Percentiles rank a stretch among this genome's conserved stretches.
Evolutionary conservation across 192 early-diverging fungal genomes (phyloP).

Genomic region (Coemansia javaensis): DNA sequence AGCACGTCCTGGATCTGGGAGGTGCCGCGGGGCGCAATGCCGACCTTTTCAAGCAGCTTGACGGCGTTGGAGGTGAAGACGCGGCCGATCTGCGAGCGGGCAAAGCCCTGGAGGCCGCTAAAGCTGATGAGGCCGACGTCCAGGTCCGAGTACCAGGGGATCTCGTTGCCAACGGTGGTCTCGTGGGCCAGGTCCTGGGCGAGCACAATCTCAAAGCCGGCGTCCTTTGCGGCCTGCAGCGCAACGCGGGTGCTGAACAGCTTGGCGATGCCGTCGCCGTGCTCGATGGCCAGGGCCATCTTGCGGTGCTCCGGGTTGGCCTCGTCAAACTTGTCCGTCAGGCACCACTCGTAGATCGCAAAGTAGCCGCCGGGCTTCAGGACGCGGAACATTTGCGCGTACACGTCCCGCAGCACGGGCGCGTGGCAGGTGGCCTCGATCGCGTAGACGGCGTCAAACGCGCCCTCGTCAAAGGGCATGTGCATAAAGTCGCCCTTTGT

Average conservation of each 20-base stretch:
- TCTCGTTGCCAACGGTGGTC: conserved; percentile 55
- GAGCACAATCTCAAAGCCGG: conserved; percentile 80
- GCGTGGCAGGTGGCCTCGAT: conserved; percentile 95
- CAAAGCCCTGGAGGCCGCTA: conserved; percentile 44
- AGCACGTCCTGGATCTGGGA: conserved; percentile 77
- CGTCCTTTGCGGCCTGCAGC: conserved; percentile 71
- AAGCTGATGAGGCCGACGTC: conserved; percentile 47
- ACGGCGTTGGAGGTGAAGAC: conserved; percentile 75
- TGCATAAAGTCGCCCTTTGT: conserved; percentile 85
- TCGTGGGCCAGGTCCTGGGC: conserved; percentile 61
- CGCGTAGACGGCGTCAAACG: conserved; percentile 89
- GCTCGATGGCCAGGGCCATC: conserved; percentile 80
- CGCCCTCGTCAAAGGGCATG: conserved; percentile 78
- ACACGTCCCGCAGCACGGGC: conserved; percentile 76
- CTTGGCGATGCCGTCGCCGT: conserved; percentile 88
- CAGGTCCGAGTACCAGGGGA: conserved; percentile 82
- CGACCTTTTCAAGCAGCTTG: conserved; percentile 71
- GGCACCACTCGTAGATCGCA: conserved; percentile 94
- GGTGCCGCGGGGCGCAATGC: conserved; percentile 82
- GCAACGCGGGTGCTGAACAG: conserved; percentile 70
- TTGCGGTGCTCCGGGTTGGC: conserved; percentile 64
- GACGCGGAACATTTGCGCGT: conserved; percentile 84
- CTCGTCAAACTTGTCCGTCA: conserved; percentile 84
- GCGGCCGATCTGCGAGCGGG: conserved; percentile 57
- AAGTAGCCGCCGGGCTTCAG: conserved; percentile 89